A percentile compares a stretch with the other conserved stretches of the same genome.
Evolutionary conservation across 352 stramenopile species (phyloP).

Genomic region (Pythium periplocum): DNA sequence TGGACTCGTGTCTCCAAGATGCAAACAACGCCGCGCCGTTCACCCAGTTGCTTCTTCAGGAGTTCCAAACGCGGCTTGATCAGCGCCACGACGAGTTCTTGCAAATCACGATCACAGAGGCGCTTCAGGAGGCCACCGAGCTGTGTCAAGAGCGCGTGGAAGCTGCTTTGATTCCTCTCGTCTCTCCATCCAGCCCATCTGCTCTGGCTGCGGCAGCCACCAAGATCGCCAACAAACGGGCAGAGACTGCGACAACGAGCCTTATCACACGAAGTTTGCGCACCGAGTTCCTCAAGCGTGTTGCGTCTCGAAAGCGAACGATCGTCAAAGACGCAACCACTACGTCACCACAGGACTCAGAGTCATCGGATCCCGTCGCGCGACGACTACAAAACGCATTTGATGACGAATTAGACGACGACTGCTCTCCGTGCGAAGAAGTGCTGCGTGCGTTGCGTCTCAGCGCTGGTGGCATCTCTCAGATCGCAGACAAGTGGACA

Average conservation of each 20-base stretch:
- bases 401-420: too few relatives aligned
- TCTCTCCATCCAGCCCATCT: conserved; percentile 32
- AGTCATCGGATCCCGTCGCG: too few relatives aligned
- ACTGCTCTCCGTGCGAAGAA: too few relatives aligned
- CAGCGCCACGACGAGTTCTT: conserved; percentile 25
- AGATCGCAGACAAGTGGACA: too few relatives aligned
- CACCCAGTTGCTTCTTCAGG: conserved; percentile 23
- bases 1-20: conserved; percentile 29
- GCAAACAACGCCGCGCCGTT: conserved; percentile 23
- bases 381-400: too few relatives aligned
- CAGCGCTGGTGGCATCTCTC: too few relatives aligned
- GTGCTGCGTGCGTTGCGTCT: too few relatives aligned
- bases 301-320: conserved; percentile 31
- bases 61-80: conserved; percentile 19
- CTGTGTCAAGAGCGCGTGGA: conserved; percentile 30
- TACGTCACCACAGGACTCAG: neutral
- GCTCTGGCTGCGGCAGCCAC: conserved; percentile 30
- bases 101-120: conserved; percentile 14
- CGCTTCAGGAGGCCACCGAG: conserved; percentile 24
- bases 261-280: conserved; percentile 39
- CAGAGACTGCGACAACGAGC: conserved; percentile 20
- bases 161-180: conserved; percentile 23
- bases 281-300: conserved; percentile 45
- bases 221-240: conserved; percentile 28
- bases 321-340: conserved; percentile 30